Evolutionary conservation across 768 basidiomycete species (phyloP).

Genomic region (Clitopilus hobsonii): DNA sequence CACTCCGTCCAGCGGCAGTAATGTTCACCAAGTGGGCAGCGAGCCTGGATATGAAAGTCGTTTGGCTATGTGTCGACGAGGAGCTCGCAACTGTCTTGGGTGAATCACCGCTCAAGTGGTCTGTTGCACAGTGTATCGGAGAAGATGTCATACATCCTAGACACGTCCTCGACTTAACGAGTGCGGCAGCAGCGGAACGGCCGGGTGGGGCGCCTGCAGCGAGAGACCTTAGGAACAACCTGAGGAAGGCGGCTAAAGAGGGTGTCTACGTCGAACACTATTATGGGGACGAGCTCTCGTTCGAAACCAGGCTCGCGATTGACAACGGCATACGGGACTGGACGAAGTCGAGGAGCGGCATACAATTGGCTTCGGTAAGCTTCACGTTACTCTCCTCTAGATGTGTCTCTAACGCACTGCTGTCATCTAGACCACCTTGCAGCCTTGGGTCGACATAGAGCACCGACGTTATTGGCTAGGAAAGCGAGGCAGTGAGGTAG

Average conservation of each 20-base stretch:
- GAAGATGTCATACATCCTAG: conserved; percentile 55
- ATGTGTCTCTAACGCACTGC: not conserved
- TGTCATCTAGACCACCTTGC: conserved; percentile 32
- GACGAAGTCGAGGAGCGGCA: conserved; percentile 47
- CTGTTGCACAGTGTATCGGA: conserved; percentile 55
- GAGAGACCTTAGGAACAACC: conserved; percentile 60
- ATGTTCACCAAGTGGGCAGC: conserved; percentile 43
- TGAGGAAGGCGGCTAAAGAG: conserved; percentile 51
- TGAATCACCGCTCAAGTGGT: conserved; percentile 42
- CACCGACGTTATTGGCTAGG: conserved; percentile 59
- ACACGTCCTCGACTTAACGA: conserved; percentile 35
- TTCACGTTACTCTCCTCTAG: not conserved
- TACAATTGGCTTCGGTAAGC: conserved; percentile 50
- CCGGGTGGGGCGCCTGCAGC: conserved; percentile 32
- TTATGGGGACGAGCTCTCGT: conserved; percentile 29
- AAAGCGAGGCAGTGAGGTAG: conserved; percentile 26
- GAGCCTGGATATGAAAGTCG: conserved; percentile 40
- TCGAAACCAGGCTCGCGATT: conserved; percentile 38
- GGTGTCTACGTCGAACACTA: conserved; percentile 48
- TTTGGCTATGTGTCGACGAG: conserved; percentile 58
- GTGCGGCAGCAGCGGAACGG: conserved; percentile 27
- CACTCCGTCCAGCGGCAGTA: conserved; percentile 28
- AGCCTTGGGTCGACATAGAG: conserved; percentile 51
- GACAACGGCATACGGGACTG: conserved; percentile 55
- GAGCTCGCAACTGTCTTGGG: conserved; percentile 47